Percentiles rank a stretch among this genome's conserved stretches.
These are phyloP conservation scores for Heritiera fomes DNA, from an alignment of 345 rosid genomes.

Conservation along the genomic window DNA sequence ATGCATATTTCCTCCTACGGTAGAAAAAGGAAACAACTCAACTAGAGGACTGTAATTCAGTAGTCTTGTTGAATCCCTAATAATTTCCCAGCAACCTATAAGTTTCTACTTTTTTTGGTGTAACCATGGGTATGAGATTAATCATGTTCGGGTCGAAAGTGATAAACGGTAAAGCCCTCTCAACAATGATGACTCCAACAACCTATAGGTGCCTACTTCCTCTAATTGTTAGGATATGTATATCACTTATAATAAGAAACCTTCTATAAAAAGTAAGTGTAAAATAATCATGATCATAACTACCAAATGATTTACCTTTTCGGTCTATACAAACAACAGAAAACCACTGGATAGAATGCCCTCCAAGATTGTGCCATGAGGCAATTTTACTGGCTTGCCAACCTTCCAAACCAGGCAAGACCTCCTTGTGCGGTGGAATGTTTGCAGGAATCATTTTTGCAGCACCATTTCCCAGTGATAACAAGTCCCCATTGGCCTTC, in stretches of 20 bases:
- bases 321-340: constrained; percentile 84
- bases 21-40: neutral
- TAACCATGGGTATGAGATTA: too few species aligned
- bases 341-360: constrained; percentile 90
- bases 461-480: constrained; percentile 63
- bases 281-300: neutral
- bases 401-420: constrained; percentile 78
- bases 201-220: neutral
- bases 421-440: constrained; percentile 68
- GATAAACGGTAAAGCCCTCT: too few species aligned
- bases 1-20: neutral
- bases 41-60: neutral
- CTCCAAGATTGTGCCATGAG: constrained; percentile 89
- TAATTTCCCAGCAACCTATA: neutral
- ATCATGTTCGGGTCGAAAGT: too few species aligned
- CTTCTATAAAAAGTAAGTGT: neutral
- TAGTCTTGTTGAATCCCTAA: neutral
- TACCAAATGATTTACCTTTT: constrained; percentile 52
- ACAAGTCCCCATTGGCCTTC: constrained; percentile 41
- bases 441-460: constrained; percentile 66
- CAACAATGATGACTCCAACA: neutral
- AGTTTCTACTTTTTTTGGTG: too few species aligned
- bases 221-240: too few species aligned
- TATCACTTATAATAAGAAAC: too few species aligned
- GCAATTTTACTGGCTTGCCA: constrained; percentile 91